These are phyloP conservation scores for Aspergillus indologenus DNA, from an alignment of 495 filamentous ascomycete genomes.

Conservation along the genomic window DNA sequence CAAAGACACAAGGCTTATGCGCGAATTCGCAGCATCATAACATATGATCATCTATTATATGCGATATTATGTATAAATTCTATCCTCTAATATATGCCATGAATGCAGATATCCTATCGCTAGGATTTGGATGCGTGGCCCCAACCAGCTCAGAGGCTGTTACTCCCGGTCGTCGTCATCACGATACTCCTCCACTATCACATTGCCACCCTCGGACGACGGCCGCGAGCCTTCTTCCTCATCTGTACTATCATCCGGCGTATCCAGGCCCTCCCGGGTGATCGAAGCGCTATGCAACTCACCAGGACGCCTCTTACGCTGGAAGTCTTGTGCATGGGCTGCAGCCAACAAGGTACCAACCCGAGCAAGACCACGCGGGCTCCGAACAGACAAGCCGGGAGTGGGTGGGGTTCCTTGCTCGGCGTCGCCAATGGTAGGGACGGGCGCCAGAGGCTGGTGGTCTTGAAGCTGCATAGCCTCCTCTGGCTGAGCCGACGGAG, in stretches of 20 bases:
- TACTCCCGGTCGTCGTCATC: neutral
- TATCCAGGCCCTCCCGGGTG: constrained; percentile 17
- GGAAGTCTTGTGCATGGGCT: constrained; percentile 86
- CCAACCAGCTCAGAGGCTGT: neutral
- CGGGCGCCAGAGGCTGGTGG: constrained; percentile 24
- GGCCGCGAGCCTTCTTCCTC: constrained; percentile 30
- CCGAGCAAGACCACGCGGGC: constrained; percentile 37
- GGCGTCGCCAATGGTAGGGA: constrained; percentile 26
- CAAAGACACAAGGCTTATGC: no score
- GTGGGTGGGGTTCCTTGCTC: constrained; percentile 31
- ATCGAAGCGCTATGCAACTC: constrained; percentile 25
- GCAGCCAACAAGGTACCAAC: constrained; percentile 61
- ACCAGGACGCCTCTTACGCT: constrained; percentile 60
- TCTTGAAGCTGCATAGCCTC: constrained; percentile 34
- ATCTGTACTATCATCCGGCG: constrained; percentile 34
- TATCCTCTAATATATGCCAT: constrained; percentile 8
- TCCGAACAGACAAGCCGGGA: constrained; percentile 31
- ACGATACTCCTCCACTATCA: constrained; percentile 21
- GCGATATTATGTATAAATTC: constrained; percentile 6
- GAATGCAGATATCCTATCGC: neutral
- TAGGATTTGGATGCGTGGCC: neutral
- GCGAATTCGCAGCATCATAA: no score
- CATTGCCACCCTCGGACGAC: constrained; percentile 15
- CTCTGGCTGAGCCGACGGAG: constrained; percentile 18
- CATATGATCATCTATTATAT: constrained; percentile 5